Conservation (phyloP, 2,329 filamentous ascomycete genomes). For the Colletotrichum endophyticum region DNA sequence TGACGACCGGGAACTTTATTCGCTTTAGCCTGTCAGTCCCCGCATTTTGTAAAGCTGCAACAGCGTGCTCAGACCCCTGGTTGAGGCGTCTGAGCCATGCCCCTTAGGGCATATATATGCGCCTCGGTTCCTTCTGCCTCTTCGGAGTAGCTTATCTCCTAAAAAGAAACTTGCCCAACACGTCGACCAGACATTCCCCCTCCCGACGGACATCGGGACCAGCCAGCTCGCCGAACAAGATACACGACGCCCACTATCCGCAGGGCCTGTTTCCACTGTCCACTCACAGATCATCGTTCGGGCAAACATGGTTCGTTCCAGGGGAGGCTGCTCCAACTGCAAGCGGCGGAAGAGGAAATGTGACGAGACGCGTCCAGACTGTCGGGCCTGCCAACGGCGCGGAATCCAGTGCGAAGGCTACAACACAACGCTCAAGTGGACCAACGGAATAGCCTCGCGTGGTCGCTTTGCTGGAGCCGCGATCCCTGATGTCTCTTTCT, state of each 20-base stretch:
- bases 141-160: neutral
- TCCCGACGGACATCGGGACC: neutral
- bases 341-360: slow-evolving; percentile 23
- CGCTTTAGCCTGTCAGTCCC: neutral
- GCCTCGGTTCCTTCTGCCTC: neutral
- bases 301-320: slow-evolving; percentile 15
- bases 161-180: neutral
- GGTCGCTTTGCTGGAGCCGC: slow-evolving; percentile 14
- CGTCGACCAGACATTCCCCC: neutral
- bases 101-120: slow-evolving; percentile 17
- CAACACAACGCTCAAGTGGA: slow-evolving; percentile 17
- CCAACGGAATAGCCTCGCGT: slow-evolving; percentile 19
- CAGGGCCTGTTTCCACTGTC: neutral
- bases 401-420: slow-evolving; percentile 23
- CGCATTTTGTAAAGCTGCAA: neutral
- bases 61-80: neutral
- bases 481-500: neutral
- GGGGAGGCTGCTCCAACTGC: slow-evolving; percentile 21
- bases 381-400: slow-evolving; percentile 7
- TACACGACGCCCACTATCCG: neutral
- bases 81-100: neutral
- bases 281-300: neutral
- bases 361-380: slow-evolving; percentile 22
- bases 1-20: neutral
- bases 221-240: neutral